Percentiles rank a stretch among this genome's conserved stretches.
Evolutionary conservation across 495 filamentous ascomycete genomes (phyloP).

Genomic region (Letharia lupina): DNA sequence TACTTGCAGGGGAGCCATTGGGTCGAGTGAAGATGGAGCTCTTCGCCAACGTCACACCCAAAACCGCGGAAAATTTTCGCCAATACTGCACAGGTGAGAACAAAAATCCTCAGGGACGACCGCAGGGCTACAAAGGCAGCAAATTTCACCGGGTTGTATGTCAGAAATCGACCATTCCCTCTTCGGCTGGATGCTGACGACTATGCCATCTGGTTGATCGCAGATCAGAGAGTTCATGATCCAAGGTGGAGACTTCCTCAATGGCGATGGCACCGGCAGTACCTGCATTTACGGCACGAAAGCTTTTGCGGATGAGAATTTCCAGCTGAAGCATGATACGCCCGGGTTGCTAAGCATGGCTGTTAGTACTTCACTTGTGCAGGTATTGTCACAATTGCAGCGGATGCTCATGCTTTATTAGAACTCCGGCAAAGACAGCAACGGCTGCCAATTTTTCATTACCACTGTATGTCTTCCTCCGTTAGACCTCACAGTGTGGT

Average conservation of each 20-base stretch:
- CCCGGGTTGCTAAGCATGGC: conserved; percentile 88
- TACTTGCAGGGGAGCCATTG: conserved; percentile 64
- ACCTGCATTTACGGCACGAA: conserved; percentile 79
- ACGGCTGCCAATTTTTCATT: conserved; percentile 97
- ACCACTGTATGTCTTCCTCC: conserved; percentile 49
- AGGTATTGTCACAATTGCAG: not conserved
- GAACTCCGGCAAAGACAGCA: conserved; percentile 90
- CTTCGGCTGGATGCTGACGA: not conserved
- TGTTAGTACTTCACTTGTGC: conserved; percentile 43
- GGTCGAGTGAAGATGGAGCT: conserved; percentile 93
- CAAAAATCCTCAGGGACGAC: conserved; percentile 69
- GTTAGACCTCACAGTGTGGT: not conserved
- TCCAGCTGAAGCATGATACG: conserved; percentile 65
- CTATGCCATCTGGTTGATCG: not conserved
- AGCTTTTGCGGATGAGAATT: conserved; percentile 88
- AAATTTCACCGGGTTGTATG: conserved; percentile 92
- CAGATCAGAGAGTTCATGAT: conserved; percentile 97
- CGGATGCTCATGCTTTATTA: conserved; percentile 28
- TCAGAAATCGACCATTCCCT: conserved; percentile 18
- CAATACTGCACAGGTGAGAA: conserved; percentile 94
- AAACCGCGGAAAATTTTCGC: conserved; percentile 93
- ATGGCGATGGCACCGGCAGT: conserved; percentile 85
- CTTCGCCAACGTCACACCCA: conserved; percentile 73
- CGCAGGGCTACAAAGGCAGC: conserved; percentile 86
- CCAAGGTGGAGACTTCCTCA: conserved; percentile 93